A percentile compares a stretch with the other conserved stretches of the same genome.
Conservation (phyloP, 2,329 filamentous ascomycete species). For the Verticillium albo-atrum region DNA sequence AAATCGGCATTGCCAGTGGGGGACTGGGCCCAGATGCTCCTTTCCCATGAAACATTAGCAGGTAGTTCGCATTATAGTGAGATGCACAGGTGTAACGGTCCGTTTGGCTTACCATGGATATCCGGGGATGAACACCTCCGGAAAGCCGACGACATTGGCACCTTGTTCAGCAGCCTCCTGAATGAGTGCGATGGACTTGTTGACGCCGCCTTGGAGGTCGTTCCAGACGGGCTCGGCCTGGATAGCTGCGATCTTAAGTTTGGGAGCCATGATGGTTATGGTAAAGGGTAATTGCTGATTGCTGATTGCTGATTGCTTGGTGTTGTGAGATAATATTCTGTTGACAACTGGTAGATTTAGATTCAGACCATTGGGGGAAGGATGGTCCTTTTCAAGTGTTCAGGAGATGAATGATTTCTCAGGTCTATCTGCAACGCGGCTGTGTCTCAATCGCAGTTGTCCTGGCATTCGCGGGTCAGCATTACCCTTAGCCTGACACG, state of each 20-base stretch:
- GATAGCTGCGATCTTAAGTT: conserved; percentile 18
- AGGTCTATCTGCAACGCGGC: neutral
- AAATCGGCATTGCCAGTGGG: conserved; percentile 27
- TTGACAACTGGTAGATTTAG: neutral
- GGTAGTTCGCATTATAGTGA: neutral
- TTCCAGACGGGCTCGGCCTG: conserved; percentile 21
- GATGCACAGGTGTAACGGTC: neutral
- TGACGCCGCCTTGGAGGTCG: conserved; percentile 25
- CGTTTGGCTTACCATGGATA: conserved; percentile 35
- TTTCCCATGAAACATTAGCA: neutral
- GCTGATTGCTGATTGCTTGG: no score
- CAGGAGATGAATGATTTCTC: neutral
- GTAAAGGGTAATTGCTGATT: no score
- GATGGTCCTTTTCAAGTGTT: neutral
- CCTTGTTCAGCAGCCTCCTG: conserved; percentile 23
- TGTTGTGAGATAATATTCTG: neutral
- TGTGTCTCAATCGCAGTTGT: neutral
- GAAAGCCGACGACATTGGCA: conserved; percentile 33
- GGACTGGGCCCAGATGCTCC: conserved; percentile 22
- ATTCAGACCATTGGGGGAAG: neutral
- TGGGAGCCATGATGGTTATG: neutral
- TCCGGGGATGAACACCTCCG: conserved; percentile 39
- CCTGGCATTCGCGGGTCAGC: neutral
- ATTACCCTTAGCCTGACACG: neutral
- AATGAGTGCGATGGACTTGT: conserved; percentile 28